Evolutionary conservation across 2,329 filamentous ascomycete species (phyloP).

Genomic region (Cercospora sp.): DNA sequence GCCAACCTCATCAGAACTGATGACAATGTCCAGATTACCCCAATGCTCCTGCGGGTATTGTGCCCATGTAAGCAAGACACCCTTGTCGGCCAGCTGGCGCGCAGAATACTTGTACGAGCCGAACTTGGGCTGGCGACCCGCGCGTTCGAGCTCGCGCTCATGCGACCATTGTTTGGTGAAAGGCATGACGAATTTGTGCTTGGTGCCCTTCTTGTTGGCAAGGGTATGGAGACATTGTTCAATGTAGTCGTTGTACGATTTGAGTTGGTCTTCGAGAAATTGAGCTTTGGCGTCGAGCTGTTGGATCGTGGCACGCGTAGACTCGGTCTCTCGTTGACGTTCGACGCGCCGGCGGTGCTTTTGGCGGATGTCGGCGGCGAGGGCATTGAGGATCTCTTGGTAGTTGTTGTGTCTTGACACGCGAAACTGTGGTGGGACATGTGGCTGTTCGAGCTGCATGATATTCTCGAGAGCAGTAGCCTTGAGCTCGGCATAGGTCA

Average conservation of each 20-base stretch:
- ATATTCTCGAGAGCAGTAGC: slow-evolving; percentile 92
- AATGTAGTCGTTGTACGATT: slow-evolving; percentile 98
- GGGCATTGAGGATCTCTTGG: slow-evolving; percentile 96
- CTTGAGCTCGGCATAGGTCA: slow-evolving; percentile 91
- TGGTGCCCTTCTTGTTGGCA: slow-evolving; percentile 94
- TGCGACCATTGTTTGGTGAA: slow-evolving; percentile 99
- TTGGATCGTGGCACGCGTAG: slow-evolving; percentile 70
- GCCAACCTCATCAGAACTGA: slow-evolving; percentile 82
- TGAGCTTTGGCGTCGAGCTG: slow-evolving; percentile 83
- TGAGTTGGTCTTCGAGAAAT: slow-evolving; percentile 91
- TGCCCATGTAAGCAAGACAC: slow-evolving; percentile 88
- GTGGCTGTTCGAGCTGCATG: slow-evolving; percentile 76
- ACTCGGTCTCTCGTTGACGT: slow-evolving; percentile 85
- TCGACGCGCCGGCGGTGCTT: slow-evolving; percentile 94
- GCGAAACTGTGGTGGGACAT: slow-evolving; percentile 57
- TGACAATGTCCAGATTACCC: slow-evolving; percentile 90
- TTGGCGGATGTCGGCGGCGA: slow-evolving; percentile 92
- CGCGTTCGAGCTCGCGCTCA: slow-evolving; percentile 89
- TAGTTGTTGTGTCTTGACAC: slow-evolving; percentile 87
- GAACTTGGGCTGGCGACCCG: slow-evolving; percentile 92
- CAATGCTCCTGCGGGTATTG: slow-evolving; percentile 80
- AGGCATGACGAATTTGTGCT: slow-evolving; percentile 76
- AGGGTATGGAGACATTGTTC: slow-evolving; percentile 97
- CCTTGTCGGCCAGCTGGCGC: slow-evolving; percentile 84
- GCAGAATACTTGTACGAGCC: slow-evolving; percentile 97